phyloP scores from a whole-genome alignment of 2,329 filamentous ascomycete genomes.

The Paecilomyces dactylethromorphus region DNA sequence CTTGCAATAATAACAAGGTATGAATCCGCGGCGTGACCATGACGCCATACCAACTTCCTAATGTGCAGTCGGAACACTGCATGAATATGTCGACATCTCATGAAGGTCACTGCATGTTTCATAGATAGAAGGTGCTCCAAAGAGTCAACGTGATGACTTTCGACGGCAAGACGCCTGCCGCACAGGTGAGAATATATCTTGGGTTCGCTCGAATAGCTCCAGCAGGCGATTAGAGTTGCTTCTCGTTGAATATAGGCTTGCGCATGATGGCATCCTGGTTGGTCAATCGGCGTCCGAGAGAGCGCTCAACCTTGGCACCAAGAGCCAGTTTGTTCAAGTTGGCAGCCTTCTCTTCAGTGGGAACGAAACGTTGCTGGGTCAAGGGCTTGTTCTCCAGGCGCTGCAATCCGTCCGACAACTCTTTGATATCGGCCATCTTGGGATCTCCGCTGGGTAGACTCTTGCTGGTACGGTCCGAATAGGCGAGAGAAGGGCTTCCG shows the following conservation, averaged over 20 bases:
- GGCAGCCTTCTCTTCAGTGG: conserved; percentile 72
- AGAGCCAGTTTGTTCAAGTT: conserved; percentile 80
- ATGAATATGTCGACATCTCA: not conserved
- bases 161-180: not conserved
- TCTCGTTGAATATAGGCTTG: conserved; percentile 47
- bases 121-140: not conserved
- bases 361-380: conserved; percentile 70
- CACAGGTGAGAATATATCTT: not conserved
- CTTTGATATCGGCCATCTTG: conserved; percentile 59
- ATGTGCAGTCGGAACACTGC: not conserved
- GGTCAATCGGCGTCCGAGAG: conserved; percentile 77
- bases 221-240: conserved; percentile 13
- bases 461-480: conserved; percentile 39
- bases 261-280: conserved; percentile 78
- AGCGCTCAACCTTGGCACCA: conserved; percentile 83
- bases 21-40: not conserved
- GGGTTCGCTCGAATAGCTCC: not conserved
- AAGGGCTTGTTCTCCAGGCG: conserved; percentile 88
- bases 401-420: conserved; percentile 73
- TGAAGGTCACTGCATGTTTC: not conserved
- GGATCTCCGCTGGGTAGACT: conserved; percentile 40
- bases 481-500: conserved; percentile 38
- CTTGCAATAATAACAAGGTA: not conserved
- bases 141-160: not conserved
- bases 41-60: not conserved